Base-by-base conservation (phyloP, 108 stramenopile genomes). In the Skeletonema menzelii region DNA sequence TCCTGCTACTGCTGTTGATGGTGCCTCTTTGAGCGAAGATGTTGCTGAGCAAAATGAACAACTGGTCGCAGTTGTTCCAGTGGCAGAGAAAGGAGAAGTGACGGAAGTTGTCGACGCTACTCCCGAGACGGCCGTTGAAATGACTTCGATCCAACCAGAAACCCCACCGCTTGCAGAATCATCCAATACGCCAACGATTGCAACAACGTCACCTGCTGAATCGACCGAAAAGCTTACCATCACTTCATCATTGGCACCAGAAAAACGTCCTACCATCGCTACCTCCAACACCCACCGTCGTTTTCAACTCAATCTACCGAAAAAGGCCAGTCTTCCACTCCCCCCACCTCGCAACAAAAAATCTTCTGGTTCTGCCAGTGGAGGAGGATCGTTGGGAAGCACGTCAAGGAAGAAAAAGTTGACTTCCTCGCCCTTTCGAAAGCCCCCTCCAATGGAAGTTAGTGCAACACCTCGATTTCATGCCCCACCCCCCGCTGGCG, bases 381-480 rank as follows among this genome's bases (percentile, higher is more conserved):
- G 30, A 10, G 49, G 44, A 11, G 32, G 67, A 27, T 20, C 32
- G 3, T 56, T 19, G 28, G 32, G 17, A 13, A 37, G 19, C 30
- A 37, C 67, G 35, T 38, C 14, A 35, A 38, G 32, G 15, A 61
- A 34, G 35, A 30, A 63, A 12, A 37, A 30, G 24, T 20, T 24
- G 19, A n/a, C 40, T 42, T 42, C 40, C 15, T 42, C 65, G 27
- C 37, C 49, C 2, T 68, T 68, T 11, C 67, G 67, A 19, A 68
- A 57, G 27, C 67, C 67, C 8, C 67, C 67, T 57, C 67, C 67
- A n/a, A 56, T 68, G 49, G 49, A 24, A 8, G 34, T 24, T 6
- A 27, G 65, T 66, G 65, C 65, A 8, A 47, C 65, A 15, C 65
- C 65, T 44, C 65, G 66, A 35, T 67, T 56, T 55, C 55, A 19